These are phyloP conservation scores for Sporodiniella umbellata DNA, from an alignment of 371 early-diverging fungal genomes.

Conservation along the genomic window DNA sequence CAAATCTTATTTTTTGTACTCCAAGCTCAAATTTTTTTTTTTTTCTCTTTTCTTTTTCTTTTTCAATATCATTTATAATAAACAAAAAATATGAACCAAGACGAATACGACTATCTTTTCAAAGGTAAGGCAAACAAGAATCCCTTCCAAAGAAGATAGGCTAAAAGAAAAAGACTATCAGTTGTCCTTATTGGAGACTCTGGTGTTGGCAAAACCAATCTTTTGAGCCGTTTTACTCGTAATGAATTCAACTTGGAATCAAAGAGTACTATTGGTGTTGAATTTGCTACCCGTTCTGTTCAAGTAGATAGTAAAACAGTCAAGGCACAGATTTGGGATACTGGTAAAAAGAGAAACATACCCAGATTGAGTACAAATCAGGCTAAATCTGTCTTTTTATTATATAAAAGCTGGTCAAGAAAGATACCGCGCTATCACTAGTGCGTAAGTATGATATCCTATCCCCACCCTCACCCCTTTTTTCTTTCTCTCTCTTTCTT, in stretches of 20 bases:
- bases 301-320: slow-evolving; percentile 88
- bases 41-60: no score
- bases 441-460: slow-evolving; percentile 43
- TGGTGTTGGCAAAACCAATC: slow-evolving; percentile 99
- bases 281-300: slow-evolving; percentile 97
- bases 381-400: not conserved
- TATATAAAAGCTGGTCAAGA: slow-evolving; percentile 60
- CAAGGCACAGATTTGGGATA: slow-evolving; percentile 93
- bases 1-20: no score
- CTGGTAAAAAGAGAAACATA: slow-evolving; percentile 40
- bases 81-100: slow-evolving; percentile 78
- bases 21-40: no score
- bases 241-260: slow-evolving; percentile 96
- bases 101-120: slow-evolving; percentile 95
- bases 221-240: slow-evolving; percentile 94
- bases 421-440: slow-evolving; percentile 77
- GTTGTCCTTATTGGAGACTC: slow-evolving; percentile 99
- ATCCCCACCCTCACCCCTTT: no score
- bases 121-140: slow-evolving; percentile 66
- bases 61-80: no score
- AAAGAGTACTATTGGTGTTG: slow-evolving; percentile 99
- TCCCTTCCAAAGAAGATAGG: not conserved
- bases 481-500: not conserved
- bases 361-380: no score
- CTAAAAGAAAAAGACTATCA: slow-evolving; percentile 15